Conservation (phyloP, 257 asterid species). For the Solanum piurae region DNA sequence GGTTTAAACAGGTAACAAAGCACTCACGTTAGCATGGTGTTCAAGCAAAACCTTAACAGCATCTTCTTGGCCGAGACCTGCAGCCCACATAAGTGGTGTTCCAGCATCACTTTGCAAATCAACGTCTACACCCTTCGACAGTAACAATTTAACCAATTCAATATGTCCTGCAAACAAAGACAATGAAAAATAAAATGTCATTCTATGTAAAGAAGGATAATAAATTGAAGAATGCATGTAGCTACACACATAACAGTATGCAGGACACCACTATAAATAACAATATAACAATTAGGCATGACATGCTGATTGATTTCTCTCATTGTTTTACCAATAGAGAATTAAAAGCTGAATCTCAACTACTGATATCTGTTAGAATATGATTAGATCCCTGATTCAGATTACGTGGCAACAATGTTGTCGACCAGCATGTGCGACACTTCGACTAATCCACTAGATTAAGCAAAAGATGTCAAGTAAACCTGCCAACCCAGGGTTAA, state of each 20-base stretch:
- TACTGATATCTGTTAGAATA: not conserved
- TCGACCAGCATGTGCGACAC: no score
- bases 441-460: no score
- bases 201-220: not conserved
- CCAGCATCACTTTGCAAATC: conserved; percentile 85
- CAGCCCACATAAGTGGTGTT: conserved; percentile 91
- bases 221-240: not conserved
- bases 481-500: not conserved
- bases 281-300: not conserved
- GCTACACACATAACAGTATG: not conserved
- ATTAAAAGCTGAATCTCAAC: not conserved
- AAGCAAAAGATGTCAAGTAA: no score
- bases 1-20: not conserved
- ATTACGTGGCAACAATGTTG: not conserved
- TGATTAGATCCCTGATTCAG: not conserved
- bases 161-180: conserved; percentile 54
- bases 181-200: not conserved
- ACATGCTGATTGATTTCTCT: not conserved
- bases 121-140: conserved; percentile 53
- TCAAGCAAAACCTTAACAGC: conserved; percentile 69
- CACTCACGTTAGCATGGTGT: conserved; percentile 69
- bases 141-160: conserved; percentile 51
- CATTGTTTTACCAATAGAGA: not conserved
- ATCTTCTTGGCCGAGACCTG: conserved; percentile 76
- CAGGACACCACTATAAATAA: not conserved